phyloP scores from a whole-genome alignment of 306 rosid species.

The Spatholobus suberectus region DNA sequence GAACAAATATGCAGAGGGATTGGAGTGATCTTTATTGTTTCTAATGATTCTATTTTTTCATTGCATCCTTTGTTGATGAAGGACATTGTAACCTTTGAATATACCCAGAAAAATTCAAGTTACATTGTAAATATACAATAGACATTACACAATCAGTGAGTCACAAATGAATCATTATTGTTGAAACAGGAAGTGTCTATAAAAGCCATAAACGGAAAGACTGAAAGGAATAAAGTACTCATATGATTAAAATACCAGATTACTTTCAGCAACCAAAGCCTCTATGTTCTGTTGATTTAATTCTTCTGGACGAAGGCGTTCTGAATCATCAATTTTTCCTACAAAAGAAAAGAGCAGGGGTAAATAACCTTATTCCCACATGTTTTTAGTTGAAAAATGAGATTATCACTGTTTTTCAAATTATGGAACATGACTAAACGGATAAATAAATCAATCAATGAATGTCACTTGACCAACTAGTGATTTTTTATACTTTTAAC shows the following conservation, averaged over 20 bases:
- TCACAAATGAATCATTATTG: background rate
- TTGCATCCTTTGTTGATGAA: slow-evolving; percentile 28
- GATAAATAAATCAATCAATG: background rate
- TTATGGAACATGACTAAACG: slow-evolving; percentile 1
- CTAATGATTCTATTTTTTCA: slow-evolving; percentile 3
- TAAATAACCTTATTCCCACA: background rate
- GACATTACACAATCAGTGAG: slow-evolving; percentile 3
- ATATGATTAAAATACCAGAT: slow-evolving; percentile 66
- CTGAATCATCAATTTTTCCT: slow-evolving; percentile 87
- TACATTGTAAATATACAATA: background rate
- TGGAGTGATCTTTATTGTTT: background rate
- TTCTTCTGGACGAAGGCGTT: slow-evolving; percentile 95
- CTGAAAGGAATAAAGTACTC: slow-evolving; percentile 23
- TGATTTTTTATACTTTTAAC: slow-evolving; percentile 9
- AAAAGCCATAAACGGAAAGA: slow-evolving; percentile 29
- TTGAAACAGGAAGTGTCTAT: slow-evolving; percentile 16
- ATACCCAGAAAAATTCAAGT: slow-evolving; percentile 10
- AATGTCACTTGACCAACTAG: slow-evolving; percentile 25
- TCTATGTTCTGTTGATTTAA: slow-evolving; percentile 96
- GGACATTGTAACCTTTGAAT: background rate
- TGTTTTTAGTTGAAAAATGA: slow-evolving; percentile 3
- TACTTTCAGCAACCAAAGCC: slow-evolving; percentile 95
- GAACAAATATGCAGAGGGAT: slow-evolving; percentile 25
- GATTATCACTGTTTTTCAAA: background rate
- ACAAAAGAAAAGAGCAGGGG: slow-evolving; percentile 15